These are phyloP conservation scores for Chytriomyces sp. DNA, from an alignment of 192 early-diverging fungal species.

Conservation along the genomic window DNA sequence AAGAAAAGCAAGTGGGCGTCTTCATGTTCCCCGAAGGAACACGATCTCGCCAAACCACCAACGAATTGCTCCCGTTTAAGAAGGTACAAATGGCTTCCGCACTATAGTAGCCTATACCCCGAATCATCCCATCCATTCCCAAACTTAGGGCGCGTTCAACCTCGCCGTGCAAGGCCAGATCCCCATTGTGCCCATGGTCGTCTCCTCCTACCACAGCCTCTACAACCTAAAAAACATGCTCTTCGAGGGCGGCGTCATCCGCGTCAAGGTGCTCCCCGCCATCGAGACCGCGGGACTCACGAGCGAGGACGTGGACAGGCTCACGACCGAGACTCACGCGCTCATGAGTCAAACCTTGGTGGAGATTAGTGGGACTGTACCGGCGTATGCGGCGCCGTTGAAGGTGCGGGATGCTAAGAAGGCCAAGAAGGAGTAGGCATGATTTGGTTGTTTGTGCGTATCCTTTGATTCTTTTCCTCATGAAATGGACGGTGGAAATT, in stretches of 20 bases:
- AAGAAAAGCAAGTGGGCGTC: conserved; percentile 73
- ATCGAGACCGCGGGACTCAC: conserved; percentile 39
- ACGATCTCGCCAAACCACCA: conserved; percentile 70
- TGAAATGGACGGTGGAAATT: no score
- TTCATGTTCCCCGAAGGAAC: conserved; percentile 94
- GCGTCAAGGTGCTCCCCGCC: conserved; percentile 44
- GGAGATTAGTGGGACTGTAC: conserved; percentile 30
- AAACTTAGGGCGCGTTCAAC: conserved; percentile 96
- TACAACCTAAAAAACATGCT: conserved; percentile 35
- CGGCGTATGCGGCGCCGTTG: conserved; percentile 16
- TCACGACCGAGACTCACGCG: conserved; percentile 1
- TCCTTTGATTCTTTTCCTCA: no score
- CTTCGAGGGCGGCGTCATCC: conserved; percentile 41
- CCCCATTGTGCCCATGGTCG: conserved; percentile 90
- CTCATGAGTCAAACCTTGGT: conserved; percentile 17
- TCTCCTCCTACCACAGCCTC: conserved; percentile 61
- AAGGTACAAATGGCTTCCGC: conserved; percentile 46
- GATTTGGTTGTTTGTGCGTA: no score
- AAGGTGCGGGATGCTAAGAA: conserved; percentile 24
- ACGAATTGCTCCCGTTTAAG: conserved; percentile 86
- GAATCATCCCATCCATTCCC: conserved; percentile 70
- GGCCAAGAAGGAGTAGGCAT: no score
- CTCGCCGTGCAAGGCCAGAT: conserved; percentile 82
- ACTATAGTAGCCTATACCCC: background rate
- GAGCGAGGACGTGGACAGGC: conserved; percentile 37